Base-by-base conservation (phyloP, 371 early-diverging fungal genomes). In the Zopfochytrium polystomum region DNA sequence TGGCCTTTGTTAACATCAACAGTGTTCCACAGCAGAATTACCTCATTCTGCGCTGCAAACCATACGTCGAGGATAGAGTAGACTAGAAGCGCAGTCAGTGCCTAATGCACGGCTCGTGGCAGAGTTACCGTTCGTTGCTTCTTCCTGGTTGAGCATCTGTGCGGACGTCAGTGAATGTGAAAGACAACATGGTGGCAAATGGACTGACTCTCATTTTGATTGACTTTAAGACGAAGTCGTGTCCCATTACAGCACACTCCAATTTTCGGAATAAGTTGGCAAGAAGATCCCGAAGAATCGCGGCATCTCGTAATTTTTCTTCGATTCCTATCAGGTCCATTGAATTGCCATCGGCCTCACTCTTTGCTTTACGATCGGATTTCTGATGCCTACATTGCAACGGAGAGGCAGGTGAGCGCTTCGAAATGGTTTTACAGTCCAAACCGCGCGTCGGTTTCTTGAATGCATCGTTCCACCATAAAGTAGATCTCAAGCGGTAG, bases 391-490 rank as follows among this genome's bases (percentile, higher is more conserved):
- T n/a, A n/a, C n/a, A n/a, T n/a, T n/a, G n/a, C n/a, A n/a, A n/a
- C n/a, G n/a, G n/a, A n/a, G n/a, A n/a, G n/a, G 38, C 9, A 11
- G 38, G 11, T 11, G 38, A 38, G 38, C n/a, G n/a, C n/a, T n/a
- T n/a, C n/a, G n/a, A n/a, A n/a, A n/a, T n/a, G 26, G 7, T 18
- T 1, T 1, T 0, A 55, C 33, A 55, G 18, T 22, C 13, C 1
- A 26, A 79, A 87, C 84, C 90, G 80, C 56, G 88, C 84, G 57
- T 93, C 92, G 0, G 89, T 88, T 72, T 96, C 91, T 23, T 75
- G 74, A 42, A 95, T 85, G 1, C 93, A 88, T 53, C 90, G 82
- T 64, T 95, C 96, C 20, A 93, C 91, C 9, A 96, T 75, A 35
- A 88, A 77, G 68, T 90, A 89, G 0, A 95, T 78, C 69, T 97